These are phyloP conservation scores for Aspergillus aculeatinus DNA, from an alignment of 2,329 filamentous ascomycete species.

Conservation along the genomic window DNA sequence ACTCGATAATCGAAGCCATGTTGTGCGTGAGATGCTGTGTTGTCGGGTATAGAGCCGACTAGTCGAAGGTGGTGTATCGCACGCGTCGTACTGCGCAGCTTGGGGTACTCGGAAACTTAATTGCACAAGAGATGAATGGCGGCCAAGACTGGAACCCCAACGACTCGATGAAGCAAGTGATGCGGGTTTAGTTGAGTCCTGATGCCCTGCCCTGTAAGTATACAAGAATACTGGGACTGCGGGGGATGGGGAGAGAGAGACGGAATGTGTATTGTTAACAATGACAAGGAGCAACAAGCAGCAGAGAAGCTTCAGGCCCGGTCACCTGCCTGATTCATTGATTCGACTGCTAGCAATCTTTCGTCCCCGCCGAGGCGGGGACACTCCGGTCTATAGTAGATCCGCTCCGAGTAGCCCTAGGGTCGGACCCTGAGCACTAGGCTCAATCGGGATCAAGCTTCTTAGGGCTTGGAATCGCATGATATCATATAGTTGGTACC, in stretches of 20 bases:
- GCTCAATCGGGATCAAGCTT: conserved; percentile 8
- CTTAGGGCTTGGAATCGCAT: conserved; percentile 22
- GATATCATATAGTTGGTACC: neutral
- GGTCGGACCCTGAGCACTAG: conserved; percentile 27
- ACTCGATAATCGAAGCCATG: conserved; percentile 74
- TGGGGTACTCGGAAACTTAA: conserved; percentile 2
- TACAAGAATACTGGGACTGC: too few species aligned
- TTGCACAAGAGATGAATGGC: conserved; percentile 6
- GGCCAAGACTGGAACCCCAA: conserved; percentile 2
- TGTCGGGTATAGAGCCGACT: neutral
- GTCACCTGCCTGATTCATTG: conserved; percentile 3
- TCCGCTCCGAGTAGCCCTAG: conserved; percentile 30
- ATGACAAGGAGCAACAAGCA: conserved; percentile 4
- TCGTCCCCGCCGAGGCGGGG: conserved; percentile 25
- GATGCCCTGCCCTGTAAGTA: conserved; percentile 1
- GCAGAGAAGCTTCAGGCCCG: conserved; percentile 3
- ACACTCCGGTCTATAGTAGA: conserved; percentile 16
- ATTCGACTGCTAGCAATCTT: conserved; percentile 7
- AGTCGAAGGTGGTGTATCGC: neutral
- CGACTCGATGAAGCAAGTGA: conserved; percentile 2
- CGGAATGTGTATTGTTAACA: neutral
- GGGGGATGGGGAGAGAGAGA: too few species aligned
- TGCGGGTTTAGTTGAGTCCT: neutral
- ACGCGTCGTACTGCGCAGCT: conserved; percentile 2
- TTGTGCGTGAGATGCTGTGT: conserved; percentile 16